Evolutionary conservation across 441 rosid species (phyloP), one percentile per base, ranked within the genome.

Genomic region (Cnidoscolus chayamansa): DNA sequence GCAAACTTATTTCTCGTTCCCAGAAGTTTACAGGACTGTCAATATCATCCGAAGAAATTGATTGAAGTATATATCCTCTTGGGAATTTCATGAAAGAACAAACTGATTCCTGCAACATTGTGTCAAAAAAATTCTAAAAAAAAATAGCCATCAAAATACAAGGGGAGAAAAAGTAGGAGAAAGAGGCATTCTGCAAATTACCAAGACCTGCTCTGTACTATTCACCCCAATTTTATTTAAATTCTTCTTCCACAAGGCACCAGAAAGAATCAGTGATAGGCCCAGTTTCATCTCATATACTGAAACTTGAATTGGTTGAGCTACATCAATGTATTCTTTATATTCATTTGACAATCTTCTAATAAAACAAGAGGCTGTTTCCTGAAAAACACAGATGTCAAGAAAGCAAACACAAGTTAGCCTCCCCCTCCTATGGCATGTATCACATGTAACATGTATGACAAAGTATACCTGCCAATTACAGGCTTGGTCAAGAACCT

Each of bases 261-360:
- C 85, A 72, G 91, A 84, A 47, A 89, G 73, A 78, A 90, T 79
- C 64, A 95, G 81, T 40, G 96, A 87, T 65, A 93, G 74, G 62
- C 98, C 99, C 74, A 93, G 74, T 78, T 95, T 95, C 89, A 95
- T 93, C 85, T 95, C 97, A 53, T 90, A 95, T 45, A 91, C 81
- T 47, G 98, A 93, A 73, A 95, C 98, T 85, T 91, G 99, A 82
- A 93, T 77, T 78, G 99, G 99, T 76, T 89, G 97, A 71, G 85
- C 84, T 75, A 93, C 70, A 82, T 95, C 99, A 76, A 78, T 71
- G 75, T 89, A 93, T 55, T 89, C 97, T 7, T 79, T 59, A 74
- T 93, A 91, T 65, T 89, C 95, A 62, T 68, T 81, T 67, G 93
- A 85, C 71, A 95, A 74, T 68, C 84, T 88, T 63, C 88, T 82